phyloP scores from a whole-genome alignment of 208 protist genomes.

The Crithidia sp. region DNA sequence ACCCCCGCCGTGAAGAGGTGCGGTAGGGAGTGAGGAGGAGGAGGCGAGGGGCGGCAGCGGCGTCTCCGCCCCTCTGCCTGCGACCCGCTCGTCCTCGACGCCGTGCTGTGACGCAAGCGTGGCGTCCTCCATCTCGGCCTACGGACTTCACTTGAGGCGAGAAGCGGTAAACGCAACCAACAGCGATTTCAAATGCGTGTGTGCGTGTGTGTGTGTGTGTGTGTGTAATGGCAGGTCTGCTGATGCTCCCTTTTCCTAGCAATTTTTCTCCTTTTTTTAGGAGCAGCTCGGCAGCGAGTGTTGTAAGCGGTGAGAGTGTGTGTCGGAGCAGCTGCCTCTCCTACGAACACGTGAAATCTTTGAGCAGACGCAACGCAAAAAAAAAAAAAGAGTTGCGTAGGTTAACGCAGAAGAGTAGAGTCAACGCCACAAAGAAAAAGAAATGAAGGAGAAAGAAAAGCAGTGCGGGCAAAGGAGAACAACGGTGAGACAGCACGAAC shows the following conservation, averaged over 20 bases:
- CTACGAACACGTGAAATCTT: no score
- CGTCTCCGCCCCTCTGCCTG: neutral
- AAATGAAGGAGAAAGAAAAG: no score
- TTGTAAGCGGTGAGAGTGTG: no score
- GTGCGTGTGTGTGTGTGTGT: neutral
- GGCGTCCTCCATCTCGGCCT: neutral
- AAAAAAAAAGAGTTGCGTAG: constrained; percentile 2
- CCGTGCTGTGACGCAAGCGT: neutral
- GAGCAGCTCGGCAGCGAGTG: no score
- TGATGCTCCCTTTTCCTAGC: no score
- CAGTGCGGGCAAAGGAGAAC: no score
- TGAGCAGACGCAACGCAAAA: neutral
- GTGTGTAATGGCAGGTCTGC: neutral
- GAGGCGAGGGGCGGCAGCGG: neutral
- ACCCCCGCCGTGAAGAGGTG: neutral
- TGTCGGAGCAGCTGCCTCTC: no score
- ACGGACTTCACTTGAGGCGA: neutral
- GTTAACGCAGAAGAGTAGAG: neutral
- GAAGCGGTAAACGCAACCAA: neutral
- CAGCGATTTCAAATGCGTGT: neutral
- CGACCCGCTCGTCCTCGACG: neutral
- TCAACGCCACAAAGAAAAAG: neutral
- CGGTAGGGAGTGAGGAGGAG: neutral
- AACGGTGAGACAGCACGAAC: no score
- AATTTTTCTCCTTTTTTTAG: no score